Conservation (phyloP, 2,329 filamentous ascomycete species). For the Cordyceps cateniannulata region DNA sequence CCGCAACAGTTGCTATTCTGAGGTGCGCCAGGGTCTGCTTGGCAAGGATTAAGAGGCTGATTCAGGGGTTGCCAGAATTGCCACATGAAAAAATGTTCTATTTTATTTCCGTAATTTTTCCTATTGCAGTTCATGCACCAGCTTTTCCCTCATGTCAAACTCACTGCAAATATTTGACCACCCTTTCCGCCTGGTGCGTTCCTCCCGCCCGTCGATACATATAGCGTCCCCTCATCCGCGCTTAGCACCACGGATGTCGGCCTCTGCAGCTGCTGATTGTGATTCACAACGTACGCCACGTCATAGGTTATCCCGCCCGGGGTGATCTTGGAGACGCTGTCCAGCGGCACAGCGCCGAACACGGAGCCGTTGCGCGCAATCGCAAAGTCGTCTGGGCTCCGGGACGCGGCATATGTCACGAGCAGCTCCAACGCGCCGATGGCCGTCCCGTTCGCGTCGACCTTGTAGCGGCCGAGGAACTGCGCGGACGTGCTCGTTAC, state of each 20-base stretch:
- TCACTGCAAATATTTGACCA: constrained; percentile 9
- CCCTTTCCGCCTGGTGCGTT: background rate
- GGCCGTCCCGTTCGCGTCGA: constrained; percentile 7
- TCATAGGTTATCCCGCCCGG: background rate
- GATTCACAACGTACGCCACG: constrained; percentile 1
- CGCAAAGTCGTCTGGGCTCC: constrained; percentile 16
- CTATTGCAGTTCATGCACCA: too few relatives aligned
- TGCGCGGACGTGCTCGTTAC: constrained; percentile 16
- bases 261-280: constrained; percentile 2
- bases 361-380: constrained; percentile 14
- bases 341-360: constrained; percentile 11
- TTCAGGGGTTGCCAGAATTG: too few relatives aligned
- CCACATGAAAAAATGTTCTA: too few relatives aligned
- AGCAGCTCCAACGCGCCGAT: constrained; percentile 14
- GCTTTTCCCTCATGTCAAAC: background rate
- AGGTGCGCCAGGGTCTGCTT: background rate
- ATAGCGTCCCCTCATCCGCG: constrained; percentile 16
- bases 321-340: constrained; percentile 3
- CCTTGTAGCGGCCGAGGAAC: constrained; percentile 13
- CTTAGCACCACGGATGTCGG: constrained; percentile 15
- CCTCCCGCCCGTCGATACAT: constrained; percentile 14
- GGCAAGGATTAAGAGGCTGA: too few relatives aligned
- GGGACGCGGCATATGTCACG: background rate
- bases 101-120: too few relatives aligned
- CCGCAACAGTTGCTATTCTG: background rate